These are phyloP conservation scores for Aureobasidium zeae DNA, from an alignment of 2,329 filamentous ascomycete species.

Conservation along the genomic window DNA sequence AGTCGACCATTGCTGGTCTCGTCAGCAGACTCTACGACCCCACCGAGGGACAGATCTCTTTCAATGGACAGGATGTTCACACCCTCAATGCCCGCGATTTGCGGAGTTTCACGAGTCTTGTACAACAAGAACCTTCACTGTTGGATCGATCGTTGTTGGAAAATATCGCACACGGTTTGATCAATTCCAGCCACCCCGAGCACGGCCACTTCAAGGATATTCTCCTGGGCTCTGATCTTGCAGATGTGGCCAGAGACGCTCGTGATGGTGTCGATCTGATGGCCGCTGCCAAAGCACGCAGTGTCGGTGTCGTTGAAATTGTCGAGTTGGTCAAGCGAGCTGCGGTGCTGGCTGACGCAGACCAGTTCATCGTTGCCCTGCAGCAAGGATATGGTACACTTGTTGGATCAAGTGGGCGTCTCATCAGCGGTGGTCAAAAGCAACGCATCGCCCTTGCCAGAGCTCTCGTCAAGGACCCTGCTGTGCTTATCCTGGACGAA, in stretches of 20 bases:
- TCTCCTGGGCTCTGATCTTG: constrained; percentile 42
- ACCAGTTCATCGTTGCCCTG: constrained; percentile 53
- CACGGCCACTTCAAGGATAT: constrained; percentile 34
- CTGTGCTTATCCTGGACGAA: constrained; percentile 32
- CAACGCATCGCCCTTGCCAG: constrained; percentile 33
- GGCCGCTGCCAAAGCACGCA: constrained; percentile 36
- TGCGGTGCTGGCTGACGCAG: constrained; percentile 49
- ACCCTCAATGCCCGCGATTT: constrained; percentile 31
- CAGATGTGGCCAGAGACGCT: constrained; percentile 44
- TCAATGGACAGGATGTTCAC: constrained; percentile 33
- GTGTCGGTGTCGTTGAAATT: constrained; percentile 42
- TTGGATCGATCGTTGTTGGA: constrained; percentile 45
- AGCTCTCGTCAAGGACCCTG: constrained; percentile 31
- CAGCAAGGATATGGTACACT: constrained; percentile 55
- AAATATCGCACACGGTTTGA: constrained; percentile 45
- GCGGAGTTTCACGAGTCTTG: constrained; percentile 30
- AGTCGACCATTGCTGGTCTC: constrained; percentile 34
- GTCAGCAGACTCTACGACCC: constrained; percentile 32
- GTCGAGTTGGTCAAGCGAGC: constrained; percentile 42
- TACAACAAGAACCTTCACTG: constrained; percentile 45
- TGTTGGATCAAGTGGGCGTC: constrained; percentile 30
- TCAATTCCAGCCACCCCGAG: constrained; percentile 30
- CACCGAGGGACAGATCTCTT: constrained; percentile 23
- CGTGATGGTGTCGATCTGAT: constrained; percentile 43
- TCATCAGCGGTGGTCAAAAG: constrained; percentile 33